phyloP scores from a whole-genome alignment of 1,284 basidiomycete species.

The Mycosarcoma maydis region DNA sequence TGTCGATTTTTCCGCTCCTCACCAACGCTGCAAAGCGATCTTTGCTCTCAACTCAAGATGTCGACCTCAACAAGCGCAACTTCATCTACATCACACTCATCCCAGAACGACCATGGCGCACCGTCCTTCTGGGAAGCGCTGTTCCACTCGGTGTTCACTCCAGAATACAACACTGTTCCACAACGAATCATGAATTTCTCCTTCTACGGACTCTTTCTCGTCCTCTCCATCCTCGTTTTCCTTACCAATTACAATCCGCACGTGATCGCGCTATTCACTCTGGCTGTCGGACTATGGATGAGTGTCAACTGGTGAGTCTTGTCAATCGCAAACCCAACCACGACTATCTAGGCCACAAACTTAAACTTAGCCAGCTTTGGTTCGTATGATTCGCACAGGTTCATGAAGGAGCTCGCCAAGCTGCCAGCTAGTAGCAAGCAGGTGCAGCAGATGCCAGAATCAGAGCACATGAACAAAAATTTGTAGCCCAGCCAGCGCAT shows the following conservation, averaged over 20 bases:
- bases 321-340: neutral
- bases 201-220: slow-evolving; percentile 67
- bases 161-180: slow-evolving; percentile 58
- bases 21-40: no score
- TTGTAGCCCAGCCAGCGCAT: neutral
- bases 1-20: no score
- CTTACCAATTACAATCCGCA: slow-evolving; percentile 66
- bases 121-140: slow-evolving; percentile 36
- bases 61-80: no score
- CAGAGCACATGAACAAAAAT: slow-evolving; percentile 20
- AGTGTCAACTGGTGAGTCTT: slow-evolving; percentile 67
- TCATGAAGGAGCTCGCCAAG: slow-evolving; percentile 51
- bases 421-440: slow-evolving; percentile 41
- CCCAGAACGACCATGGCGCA: neutral
- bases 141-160: slow-evolving; percentile 58
- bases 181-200: slow-evolving; percentile 65
- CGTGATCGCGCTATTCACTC: slow-evolving; percentile 63
- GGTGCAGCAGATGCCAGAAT: slow-evolving; percentile 49
- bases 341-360: no score
- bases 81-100: neutral
- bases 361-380: neutral
- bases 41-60: no score
- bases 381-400: slow-evolving; percentile 23
- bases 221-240: slow-evolving; percentile 60
- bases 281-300: slow-evolving; percentile 64